phyloP scores from a whole-genome alignment of 2,329 filamentous ascomycete genomes.

The Ophiostoma angusticollis region DNA sequence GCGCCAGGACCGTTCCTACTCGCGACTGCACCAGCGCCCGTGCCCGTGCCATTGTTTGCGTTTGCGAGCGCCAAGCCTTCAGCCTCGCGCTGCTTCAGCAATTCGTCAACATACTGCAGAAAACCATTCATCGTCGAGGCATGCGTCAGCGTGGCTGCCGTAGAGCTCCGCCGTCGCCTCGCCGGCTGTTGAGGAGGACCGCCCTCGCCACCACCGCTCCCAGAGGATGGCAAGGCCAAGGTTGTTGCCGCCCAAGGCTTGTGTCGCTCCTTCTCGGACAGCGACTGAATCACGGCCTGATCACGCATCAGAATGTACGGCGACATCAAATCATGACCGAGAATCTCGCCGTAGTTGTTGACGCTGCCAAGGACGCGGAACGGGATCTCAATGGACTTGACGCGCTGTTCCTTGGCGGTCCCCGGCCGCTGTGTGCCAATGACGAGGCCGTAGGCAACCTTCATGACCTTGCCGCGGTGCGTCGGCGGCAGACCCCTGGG shows the following conservation, averaged over 20 bases:
- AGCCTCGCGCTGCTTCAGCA: slow-evolving; percentile 42
- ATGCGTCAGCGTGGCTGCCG: slow-evolving; percentile 16
- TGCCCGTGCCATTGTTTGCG: no score
- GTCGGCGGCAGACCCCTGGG: slow-evolving; percentile 83
- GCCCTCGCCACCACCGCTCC: no score
- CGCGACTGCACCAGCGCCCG: no score
- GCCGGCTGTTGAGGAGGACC: slow-evolving; percentile 6
- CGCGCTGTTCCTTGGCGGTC: slow-evolving; percentile 60
- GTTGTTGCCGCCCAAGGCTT: slow-evolving; percentile 9
- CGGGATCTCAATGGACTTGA: slow-evolving; percentile 82
- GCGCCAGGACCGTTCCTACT: no score
- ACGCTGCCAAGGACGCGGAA: slow-evolving; percentile 91
- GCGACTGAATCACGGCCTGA: slow-evolving; percentile 50
- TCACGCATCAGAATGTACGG: slow-evolving; percentile 85
- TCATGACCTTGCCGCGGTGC: slow-evolving; percentile 84
- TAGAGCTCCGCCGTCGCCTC: slow-evolving; percentile 10
- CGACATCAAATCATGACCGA: slow-evolving; percentile 88
- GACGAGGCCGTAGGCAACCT: slow-evolving; percentile 80
- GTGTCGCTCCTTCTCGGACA: slow-evolving; percentile 21
- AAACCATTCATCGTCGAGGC: slow-evolving; percentile 50
- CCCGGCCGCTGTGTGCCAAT: slow-evolving; percentile 84
- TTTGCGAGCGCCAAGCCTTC: slow-evolving; percentile 38
- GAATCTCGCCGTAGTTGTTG: slow-evolving; percentile 72
- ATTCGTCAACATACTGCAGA: slow-evolving; percentile 61
- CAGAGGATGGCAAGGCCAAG: no score